These are phyloP conservation scores for Daedaleopsis nitida DNA, from an alignment of 768 basidiomycete species.

Conservation along the genomic window DNA sequence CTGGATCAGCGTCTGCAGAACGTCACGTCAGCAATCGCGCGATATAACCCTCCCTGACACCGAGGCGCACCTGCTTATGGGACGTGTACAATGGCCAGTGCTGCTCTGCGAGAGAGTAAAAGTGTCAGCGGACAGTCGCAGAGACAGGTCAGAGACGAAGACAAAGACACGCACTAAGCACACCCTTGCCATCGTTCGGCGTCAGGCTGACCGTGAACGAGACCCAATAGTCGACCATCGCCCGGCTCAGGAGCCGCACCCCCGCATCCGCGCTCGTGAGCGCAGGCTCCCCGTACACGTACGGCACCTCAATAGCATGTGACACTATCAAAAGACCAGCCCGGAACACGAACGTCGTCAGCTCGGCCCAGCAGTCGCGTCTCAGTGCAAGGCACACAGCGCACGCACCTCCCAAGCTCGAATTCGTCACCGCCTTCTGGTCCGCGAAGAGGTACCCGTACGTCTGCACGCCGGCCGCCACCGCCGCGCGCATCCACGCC, in stretches of 20 bases:
- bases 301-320: constrained; percentile 26
- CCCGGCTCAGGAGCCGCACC: constrained; percentile 28
- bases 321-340: constrained; percentile 7
- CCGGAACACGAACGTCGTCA: neutral
- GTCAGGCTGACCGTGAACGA: constrained; percentile 46
- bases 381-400: neutral
- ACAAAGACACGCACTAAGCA: constrained; percentile 28
- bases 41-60: too few species aligned
- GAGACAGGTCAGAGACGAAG: neutral
- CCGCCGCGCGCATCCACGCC: constrained; percentile 42
- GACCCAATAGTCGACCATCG: constrained; percentile 50
- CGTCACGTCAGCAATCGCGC: neutral
- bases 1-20: too few species aligned
- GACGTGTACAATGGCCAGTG: too few species aligned
- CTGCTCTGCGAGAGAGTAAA: too few species aligned
- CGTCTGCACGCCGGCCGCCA: constrained; percentile 37
- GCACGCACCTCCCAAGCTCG: constrained; percentile 6
- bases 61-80: too few species aligned
- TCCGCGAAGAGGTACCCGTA: constrained; percentile 49
- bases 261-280: neutral
- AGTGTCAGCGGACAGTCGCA: too few species aligned
- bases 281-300: constrained; percentile 17
- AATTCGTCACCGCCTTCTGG: constrained; percentile 25
- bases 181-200: constrained; percentile 46
- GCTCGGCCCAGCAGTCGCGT: neutral